Conservation (phyloP, 768 basidiomycete genomes). For the Tricholoma hemisulphureum region DNA sequence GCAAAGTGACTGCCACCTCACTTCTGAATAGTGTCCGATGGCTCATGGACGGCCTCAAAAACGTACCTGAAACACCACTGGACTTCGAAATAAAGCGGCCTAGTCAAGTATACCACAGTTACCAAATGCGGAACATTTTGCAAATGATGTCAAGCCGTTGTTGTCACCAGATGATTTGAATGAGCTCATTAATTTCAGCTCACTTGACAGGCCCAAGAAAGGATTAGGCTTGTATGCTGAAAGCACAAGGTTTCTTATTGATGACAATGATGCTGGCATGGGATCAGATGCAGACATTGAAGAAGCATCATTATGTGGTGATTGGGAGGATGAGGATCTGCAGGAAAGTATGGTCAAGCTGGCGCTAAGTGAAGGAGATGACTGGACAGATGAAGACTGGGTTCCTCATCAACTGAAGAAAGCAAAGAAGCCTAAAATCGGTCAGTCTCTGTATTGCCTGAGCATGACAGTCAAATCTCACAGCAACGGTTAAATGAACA, state of each 20-base stretch:
- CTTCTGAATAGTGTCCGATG: neutral
- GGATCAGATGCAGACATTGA: constrained; percentile 1
- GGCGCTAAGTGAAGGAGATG: neutral
- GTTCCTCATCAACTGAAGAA: constrained; percentile 2
- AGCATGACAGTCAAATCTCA: neutral
- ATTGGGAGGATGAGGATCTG: neutral
- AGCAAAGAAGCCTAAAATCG: neutral
- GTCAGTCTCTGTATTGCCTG: neutral
- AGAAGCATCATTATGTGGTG: neutral
- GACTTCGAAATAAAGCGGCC: neutral
- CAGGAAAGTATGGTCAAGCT: neutral
- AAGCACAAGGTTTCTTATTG: neutral
- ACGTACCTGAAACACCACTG: neutral
- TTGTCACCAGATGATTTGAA: too few relatives aligned
- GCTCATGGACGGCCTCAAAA: constrained; percentile 2
- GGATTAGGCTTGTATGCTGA: neutral
- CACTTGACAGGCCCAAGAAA: neutral
- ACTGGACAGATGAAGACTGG: constrained; percentile 5
- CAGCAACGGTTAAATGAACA: too few relatives aligned
- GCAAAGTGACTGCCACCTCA: neutral
- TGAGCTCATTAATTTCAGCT: too few relatives aligned
- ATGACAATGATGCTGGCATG: neutral
- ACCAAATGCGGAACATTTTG: too few relatives aligned
- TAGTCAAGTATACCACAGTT: too few relatives aligned
- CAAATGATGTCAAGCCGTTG: too few relatives aligned